Evolutionary conservation across 805 yeast species (phyloP), one percentile per base, ranked within the genome.

Genomic region (Candida caryicola): DNA sequence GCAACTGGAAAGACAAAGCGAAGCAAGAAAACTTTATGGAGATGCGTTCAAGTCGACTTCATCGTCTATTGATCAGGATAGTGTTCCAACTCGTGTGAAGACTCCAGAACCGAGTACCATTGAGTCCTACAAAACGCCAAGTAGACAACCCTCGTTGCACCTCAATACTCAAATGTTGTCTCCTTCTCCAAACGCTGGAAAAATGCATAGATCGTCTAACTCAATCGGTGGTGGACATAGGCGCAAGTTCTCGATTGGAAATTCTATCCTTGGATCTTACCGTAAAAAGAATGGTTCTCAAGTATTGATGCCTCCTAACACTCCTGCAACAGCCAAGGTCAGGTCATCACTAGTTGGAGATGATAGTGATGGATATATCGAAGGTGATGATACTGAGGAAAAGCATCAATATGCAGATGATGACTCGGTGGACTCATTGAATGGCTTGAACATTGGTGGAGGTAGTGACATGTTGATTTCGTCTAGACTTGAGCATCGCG

Each of bases 241-340:
- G 51, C 63, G 85, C 36, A 80, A 78, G 54, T 81, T 81, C 50
- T 79, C 84, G 2, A 67, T 81, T 45, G 85, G 85, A 9, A 77
- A 74, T 42, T 66, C 77, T 4, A 64, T 79, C 17, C 58, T 79
- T 33, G 73, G 74, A 4, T 49, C 65, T 7, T 68, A 72, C 44
- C 62, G 79, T 47, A 73, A 77, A 47, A 76, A 74, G 55, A 62
- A 74, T 63, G 59, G 71, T 37, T 52, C 75, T 45, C 55, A 54
- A 21, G 53, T 58, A 2, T 41, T 54, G 37, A 65, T 59, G 59
- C 76, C 81, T 26, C 82, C 81, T 16, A 71, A 69, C 41, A 77
- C 79, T n/a, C 84, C 80, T 4, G 69, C 76, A 4, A 73, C 81
- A 9, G 69, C 72, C 30, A 60, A 63, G 34, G 60, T 63, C 16